A percentile compares a stretch with the other conserved stretches of the same genome.
Evolutionary conservation across 2,329 filamentous ascomycete species (phyloP).

Genomic region (Drechslerella coelobrocha): DNA sequence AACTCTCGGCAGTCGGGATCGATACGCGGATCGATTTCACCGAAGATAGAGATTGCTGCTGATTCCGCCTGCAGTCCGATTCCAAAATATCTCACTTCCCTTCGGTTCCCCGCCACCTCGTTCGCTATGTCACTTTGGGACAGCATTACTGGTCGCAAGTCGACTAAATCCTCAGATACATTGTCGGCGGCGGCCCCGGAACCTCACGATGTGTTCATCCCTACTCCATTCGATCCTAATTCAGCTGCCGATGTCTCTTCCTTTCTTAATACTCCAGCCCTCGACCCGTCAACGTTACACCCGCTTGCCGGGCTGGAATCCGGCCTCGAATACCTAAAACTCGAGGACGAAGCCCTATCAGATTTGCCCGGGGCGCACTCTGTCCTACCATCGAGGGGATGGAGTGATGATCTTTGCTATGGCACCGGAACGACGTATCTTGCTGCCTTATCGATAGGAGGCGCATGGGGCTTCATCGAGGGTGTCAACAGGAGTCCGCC

Average conservation of each 20-base stretch:
- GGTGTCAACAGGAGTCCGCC: constrained; percentile 75
- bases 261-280: constrained; percentile 77
- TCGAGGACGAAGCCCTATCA: constrained; percentile 89
- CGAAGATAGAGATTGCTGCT: background rate
- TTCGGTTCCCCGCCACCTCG: background rate
- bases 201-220: constrained; percentile 63
- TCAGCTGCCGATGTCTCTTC: constrained; percentile 81
- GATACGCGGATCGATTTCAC: background rate
- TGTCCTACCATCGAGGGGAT: constrained; percentile 90
- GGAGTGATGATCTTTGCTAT: constrained; percentile 98
- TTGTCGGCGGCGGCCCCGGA: constrained; percentile 59
- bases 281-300: constrained; percentile 88
- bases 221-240: constrained; percentile 72
- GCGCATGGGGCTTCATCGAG: constrained; percentile 90
- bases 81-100: background rate
- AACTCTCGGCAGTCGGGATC: background rate
- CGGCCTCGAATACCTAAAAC: constrained; percentile 91
- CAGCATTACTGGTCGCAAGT: constrained; percentile 58
- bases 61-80: background rate
- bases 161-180: constrained; percentile 60
- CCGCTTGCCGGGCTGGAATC: constrained; percentile 91
- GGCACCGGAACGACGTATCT: constrained; percentile 95
- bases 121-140: constrained; percentile 59
- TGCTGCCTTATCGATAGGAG: constrained; percentile 81
- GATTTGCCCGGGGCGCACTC: constrained; percentile 85